Conservation (phyloP, 345 rosid genomes). For the Ailanthus altissimus region DNA sequence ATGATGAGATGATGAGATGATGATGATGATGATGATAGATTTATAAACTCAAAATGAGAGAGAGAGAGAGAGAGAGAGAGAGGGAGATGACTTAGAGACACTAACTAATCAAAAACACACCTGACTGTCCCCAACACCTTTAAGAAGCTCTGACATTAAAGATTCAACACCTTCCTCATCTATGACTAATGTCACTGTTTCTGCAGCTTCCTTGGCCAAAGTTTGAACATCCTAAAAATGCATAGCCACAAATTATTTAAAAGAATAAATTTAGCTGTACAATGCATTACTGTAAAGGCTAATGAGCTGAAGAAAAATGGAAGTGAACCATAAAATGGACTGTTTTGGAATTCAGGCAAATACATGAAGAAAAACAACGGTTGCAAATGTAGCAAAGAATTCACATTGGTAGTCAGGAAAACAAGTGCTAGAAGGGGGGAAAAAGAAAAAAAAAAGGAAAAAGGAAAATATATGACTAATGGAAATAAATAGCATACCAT, state of each 20-base stretch:
- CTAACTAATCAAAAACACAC: constrained; percentile 36
- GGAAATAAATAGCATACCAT: constrained; percentile 40
- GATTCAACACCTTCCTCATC: constrained; percentile 91
- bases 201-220: constrained; percentile 88
- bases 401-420: not conserved
- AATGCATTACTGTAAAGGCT: not conserved
- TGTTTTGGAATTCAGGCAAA: not conserved
- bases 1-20: too few relatives aligned
- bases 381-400: not conserved
- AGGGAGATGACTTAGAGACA: not conserved
- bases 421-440: not conserved
- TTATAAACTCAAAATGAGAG: constrained; percentile 7
- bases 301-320: not conserved
- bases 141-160: constrained; percentile 82
- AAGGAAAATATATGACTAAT: not conserved
- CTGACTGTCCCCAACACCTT: constrained; percentile 76
- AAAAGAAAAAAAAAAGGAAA: not conserved
- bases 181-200: constrained; percentile 78
- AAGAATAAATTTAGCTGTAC: not conserved
- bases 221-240: constrained; percentile 71
- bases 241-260: constrained; percentile 14
- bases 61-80: not conserved
- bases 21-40: not conserved
- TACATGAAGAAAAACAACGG: not conserved
- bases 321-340: not conserved